Evolutionary conservation across 2,329 filamentous ascomycete species (phyloP).

Genomic region (Fusarium sp.): DNA sequence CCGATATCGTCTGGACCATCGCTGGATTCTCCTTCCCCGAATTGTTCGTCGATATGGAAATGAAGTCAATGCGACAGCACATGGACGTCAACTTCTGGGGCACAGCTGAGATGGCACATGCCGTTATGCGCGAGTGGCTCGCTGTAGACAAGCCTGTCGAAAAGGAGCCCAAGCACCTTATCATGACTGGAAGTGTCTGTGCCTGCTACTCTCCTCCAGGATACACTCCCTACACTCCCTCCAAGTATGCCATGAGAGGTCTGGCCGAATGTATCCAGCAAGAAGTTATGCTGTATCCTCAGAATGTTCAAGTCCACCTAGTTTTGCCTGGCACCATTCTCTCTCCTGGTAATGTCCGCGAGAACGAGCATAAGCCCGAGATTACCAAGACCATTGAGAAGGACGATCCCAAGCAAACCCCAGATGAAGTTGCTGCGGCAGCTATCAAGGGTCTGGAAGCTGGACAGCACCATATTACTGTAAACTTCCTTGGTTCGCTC

Average conservation of each 20-base stretch:
- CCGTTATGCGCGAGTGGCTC: constrained; percentile 80
- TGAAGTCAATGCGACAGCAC: constrained; percentile 74
- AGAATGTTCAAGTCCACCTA: constrained; percentile 81
- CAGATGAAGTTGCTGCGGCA: constrained; percentile 77
- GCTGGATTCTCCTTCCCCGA: constrained; percentile 79
- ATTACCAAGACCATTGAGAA: constrained; percentile 84
- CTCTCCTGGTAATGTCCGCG: constrained; percentile 77
- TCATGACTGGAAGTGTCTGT: constrained; percentile 84
- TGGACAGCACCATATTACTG: constrained; percentile 82
- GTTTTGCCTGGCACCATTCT: constrained; percentile 87
- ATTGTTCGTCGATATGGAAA: constrained; percentile 79
- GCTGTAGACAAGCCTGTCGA: constrained; percentile 56
- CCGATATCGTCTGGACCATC: constrained; percentile 91
- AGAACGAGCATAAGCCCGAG: constrained; percentile 82
- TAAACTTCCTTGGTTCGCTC: constrained; percentile 75
- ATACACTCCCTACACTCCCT: constrained; percentile 84
- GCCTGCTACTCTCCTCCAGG: constrained; percentile 82
- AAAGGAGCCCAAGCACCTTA: constrained; percentile 74
- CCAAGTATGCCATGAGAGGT: constrained; percentile 85
- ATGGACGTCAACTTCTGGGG: constrained; percentile 97
- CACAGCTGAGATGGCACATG: constrained; percentile 85
- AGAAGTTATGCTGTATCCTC: constrained; percentile 88
- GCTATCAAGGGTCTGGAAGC: constrained; percentile 80
- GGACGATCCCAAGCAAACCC: constrained; percentile 80
- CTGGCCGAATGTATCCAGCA: constrained; percentile 85